phyloP scores from a whole-genome alignment of 2,329 filamentous ascomycete genomes.

The Peltaster fructicola region DNA sequence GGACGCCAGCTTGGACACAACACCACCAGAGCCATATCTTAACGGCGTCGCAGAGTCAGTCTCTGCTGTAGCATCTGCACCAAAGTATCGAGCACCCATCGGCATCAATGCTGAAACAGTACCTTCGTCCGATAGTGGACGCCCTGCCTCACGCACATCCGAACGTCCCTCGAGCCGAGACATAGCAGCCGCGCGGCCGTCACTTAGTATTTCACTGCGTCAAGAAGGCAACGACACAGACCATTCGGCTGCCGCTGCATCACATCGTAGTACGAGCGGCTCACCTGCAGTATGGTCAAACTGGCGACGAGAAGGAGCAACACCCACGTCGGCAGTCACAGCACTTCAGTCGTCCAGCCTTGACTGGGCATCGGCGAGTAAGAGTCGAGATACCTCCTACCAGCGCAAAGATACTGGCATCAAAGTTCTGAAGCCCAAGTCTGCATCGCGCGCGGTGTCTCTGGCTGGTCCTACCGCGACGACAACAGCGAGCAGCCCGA shows the following conservation, averaged over 20 bases:
- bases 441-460: constrained; percentile 33
- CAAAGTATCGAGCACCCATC: constrained; percentile 16
- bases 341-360: constrained; percentile 16
- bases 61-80: too few relatives aligned
- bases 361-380: constrained; percentile 39
- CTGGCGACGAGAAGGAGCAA: constrained; percentile 26
- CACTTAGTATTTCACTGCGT: too few relatives aligned
- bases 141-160: too few relatives aligned
- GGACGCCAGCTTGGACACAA: neutral
- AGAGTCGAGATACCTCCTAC: constrained; percentile 42
- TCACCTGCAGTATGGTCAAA: constrained; percentile 32
- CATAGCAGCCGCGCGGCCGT: too few relatives aligned
- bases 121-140: neutral
- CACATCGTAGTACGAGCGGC: too few relatives aligned
- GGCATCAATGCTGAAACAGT: constrained; percentile 10
- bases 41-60: too few relatives aligned
- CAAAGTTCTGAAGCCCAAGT: constrained; percentile 78
- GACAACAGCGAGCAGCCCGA: constrained; percentile 7
- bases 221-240: too few relatives aligned
- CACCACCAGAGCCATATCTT: constrained; percentile 9
- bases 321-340: constrained; percentile 2
- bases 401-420: constrained; percentile 58
- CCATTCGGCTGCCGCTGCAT: too few relatives aligned
- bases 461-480: constrained; percentile 13
- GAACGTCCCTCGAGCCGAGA: too few relatives aligned